These are phyloP conservation scores for Lecanoromycetidae sp. DNA, from an alignment of 2,329 filamentous ascomycete genomes.

Conservation along the genomic window DNA sequence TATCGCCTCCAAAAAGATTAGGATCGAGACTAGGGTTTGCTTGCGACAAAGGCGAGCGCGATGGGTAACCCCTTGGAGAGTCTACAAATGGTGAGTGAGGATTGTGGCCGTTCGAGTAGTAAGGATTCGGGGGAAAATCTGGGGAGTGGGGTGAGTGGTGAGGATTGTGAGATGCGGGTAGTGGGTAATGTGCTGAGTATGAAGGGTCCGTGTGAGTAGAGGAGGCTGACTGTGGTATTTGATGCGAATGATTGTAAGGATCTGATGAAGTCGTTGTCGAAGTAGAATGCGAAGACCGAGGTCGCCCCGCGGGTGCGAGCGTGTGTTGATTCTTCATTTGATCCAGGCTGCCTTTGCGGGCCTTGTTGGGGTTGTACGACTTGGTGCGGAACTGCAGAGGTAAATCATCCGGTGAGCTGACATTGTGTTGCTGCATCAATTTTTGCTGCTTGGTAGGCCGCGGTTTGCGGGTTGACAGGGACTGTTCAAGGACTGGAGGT, in stretches of 20 bases:
- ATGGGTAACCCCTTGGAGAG: conserved; percentile 16
- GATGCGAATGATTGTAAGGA: conserved; percentile 9
- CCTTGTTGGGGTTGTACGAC: conserved; percentile 51
- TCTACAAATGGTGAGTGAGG: conserved; percentile 15
- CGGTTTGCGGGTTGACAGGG: conserved; percentile 85
- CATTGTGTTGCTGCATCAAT: conserved; percentile 75
- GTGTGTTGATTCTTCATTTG: conserved; percentile 14
- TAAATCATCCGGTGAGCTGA: conserved; percentile 81
- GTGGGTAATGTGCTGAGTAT: conserved; percentile 14
- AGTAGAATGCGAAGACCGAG: conserved; percentile 16
- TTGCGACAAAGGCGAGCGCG: conserved; percentile 19
- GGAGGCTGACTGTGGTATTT: conserved; percentile 10
- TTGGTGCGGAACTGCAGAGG: conserved; percentile 74
- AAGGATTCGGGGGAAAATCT: conserved; percentile 13
- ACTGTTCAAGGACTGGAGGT: conserved; percentile 75
- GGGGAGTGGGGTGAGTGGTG: conserved; percentile 16
- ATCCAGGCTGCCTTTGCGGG: conserved; percentile 16
- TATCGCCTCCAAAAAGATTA: conserved; percentile 20
- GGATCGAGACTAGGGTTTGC: conserved; percentile 20
- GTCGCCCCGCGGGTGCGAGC: conserved; percentile 16
- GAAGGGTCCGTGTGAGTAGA: conserved; percentile 16
- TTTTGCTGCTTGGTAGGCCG: conserved; percentile 95
- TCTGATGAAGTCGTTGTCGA: conserved; percentile 15
- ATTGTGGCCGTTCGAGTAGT: conserved; percentile 12
- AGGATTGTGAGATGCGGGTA: conserved; percentile 15